phyloP scores from a whole-genome alignment of 2,329 filamentous ascomycete genomes.

The Talaromyces funiculosus region DNA sequence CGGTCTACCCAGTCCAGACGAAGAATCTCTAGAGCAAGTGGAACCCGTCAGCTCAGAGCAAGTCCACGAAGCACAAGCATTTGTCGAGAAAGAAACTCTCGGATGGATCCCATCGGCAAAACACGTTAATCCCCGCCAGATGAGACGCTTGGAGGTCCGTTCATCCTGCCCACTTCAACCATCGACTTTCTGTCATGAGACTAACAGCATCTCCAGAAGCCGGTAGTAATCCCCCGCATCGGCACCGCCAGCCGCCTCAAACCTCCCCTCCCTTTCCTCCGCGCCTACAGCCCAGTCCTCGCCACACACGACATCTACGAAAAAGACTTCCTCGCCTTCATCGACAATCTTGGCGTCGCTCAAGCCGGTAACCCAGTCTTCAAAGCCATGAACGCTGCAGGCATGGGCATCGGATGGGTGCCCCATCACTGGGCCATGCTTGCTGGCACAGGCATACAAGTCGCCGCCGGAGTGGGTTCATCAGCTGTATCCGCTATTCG shows the following conservation, averaged over 20 bases:
- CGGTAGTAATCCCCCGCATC: conserved; percentile 15
- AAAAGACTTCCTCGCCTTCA: conserved; percentile 14
- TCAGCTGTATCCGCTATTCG: background rate
- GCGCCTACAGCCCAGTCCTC: conserved; percentile 14
- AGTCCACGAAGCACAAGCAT: conserved; percentile 1
- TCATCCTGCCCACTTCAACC: background rate
- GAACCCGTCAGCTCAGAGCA: background rate
- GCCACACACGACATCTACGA: conserved; percentile 8
- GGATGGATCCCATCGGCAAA: conserved; percentile 7
- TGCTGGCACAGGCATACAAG: background rate
- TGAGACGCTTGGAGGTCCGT: background rate
- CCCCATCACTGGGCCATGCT: conserved; percentile 13
- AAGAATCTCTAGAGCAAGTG: background rate
- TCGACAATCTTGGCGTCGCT: conserved; percentile 15
- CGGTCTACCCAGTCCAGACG: background rate
- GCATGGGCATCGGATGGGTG: conserved; percentile 13
- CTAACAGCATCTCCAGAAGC: background rate
- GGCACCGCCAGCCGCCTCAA: conserved; percentile 4
- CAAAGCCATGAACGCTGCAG: conserved; percentile 6
- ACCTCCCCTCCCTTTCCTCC: conserved; percentile 12
- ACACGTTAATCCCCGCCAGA: background rate
- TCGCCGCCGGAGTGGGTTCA: conserved; percentile 6
- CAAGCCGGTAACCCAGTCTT: conserved; percentile 13
- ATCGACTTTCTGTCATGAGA: too few relatives aligned
- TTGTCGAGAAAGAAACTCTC: conserved; percentile 6